Base-by-base conservation (phyloP, 164 flowering plant species). In the Akebia trifoliata region DNA sequence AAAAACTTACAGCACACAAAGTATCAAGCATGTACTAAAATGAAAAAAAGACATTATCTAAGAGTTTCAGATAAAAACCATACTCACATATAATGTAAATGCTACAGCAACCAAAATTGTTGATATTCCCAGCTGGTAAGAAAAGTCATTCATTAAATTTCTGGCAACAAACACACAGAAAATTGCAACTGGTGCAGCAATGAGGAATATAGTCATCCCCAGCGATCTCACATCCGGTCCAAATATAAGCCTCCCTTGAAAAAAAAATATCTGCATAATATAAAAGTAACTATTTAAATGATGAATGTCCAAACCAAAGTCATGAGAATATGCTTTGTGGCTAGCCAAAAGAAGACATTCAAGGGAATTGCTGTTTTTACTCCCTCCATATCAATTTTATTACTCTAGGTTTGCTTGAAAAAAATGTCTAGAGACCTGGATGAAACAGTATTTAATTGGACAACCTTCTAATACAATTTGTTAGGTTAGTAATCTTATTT, bases 171-270 rank as follows among this genome's bases (percentile, higher is more conserved):
- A 87, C 45, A 78, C 75, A 56, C 98, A 92, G 76, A 92, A 89
- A 47, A 82, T 57, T 4, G 76, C 9, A 9, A 85, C 83, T 10
- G 98, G 98, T 50, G 83, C 93, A 53, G 70, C 90, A 28, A 92
- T 85, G 34, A 92, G 96, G 66, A 79, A 75, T 65, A 92, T 74
- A 34, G 96, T 89, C 64, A 89, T 69, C 22, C 56, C 71, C 68
- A 92, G 54, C 0, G 96, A 92, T 74, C 98, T 82, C n/a, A 75
- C 96, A 79, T 92, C 98, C 10, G 96, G 98, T 54, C 98, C 98
- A 77, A 92, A 89, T 57, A 92, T 80, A 66, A 89, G 75, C 69
- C 89, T 83, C 43, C 98, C 98, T 48, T 87, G 84, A 63, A 85
- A 81, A 25, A 79, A 85, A 74, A 92, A 92, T 77, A 75, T 76